phyloP scores from a whole-genome alignment of 352 stramenopile genomes.

The Phytophthora litchii region DNA sequence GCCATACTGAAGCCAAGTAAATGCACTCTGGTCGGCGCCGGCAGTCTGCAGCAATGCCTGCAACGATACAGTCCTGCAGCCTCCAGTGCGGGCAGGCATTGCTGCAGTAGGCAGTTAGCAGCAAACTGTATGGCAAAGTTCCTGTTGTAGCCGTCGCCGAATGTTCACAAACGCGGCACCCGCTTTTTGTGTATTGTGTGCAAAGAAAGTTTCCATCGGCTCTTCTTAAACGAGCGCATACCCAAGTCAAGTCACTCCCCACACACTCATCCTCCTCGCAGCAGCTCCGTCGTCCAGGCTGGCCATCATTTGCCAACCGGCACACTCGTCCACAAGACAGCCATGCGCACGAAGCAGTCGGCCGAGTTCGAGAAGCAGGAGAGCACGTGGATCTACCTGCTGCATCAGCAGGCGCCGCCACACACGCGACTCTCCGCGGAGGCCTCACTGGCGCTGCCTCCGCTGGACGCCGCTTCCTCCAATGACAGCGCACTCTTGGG shows the following conservation, averaged over 20 bases:
- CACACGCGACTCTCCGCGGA: constrained; percentile 31
- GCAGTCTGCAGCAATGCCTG: not conserved
- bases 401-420: constrained; percentile 55
- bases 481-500: constrained; percentile 22
- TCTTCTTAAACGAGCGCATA: constrained; percentile 30
- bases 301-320: constrained; percentile 36
- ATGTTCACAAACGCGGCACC: constrained; percentile 1
- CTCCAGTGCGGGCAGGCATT: no score
- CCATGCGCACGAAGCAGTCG: constrained; percentile 56
- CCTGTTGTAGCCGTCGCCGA: constrained; percentile 1
- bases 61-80: not conserved
- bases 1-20: constrained; percentile 18
- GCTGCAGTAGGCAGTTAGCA: not conserved
- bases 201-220: constrained; percentile 27
- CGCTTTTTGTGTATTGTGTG: constrained; percentile 8
- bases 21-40: not conserved
- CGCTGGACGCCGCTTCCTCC: not conserved
- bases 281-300: not conserved
- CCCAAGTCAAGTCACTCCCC: constrained; percentile 17
- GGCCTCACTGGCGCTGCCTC: constrained; percentile 22
- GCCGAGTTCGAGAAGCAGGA: constrained; percentile 55
- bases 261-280: constrained; percentile 30
- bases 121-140: not conserved
- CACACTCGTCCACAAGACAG: constrained; percentile 14
- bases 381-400: constrained; percentile 60